Percentiles rank a stretch among this genome's conserved stretches.
phyloP scores from a whole-genome alignment of 2,329 filamentous ascomycete species.

The Botryotinia narcissicola region DNA sequence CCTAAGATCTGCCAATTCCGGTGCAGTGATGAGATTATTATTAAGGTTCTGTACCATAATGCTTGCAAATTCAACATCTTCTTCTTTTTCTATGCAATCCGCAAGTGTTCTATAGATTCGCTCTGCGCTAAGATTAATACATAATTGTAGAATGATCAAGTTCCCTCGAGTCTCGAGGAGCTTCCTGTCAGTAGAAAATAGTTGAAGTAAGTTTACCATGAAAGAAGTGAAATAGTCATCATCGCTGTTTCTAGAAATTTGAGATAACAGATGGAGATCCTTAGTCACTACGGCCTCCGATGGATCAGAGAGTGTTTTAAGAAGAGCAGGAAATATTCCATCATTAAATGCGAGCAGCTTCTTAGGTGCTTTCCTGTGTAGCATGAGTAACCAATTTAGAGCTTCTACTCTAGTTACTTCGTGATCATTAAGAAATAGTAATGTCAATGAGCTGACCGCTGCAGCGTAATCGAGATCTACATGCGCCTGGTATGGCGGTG shows the following conservation, averaged over 20 bases:
- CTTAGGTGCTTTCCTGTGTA: conserved; percentile 89
- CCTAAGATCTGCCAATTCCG: conserved; percentile 84
- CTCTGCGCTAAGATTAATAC: conserved; percentile 87
- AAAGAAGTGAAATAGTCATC: conserved; percentile 98
- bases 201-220: conserved; percentile 92
- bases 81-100: conserved; percentile 95
- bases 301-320: conserved; percentile 94
- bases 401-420: conserved; percentile 93
- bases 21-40: conserved; percentile 97
- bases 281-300: conserved; percentile 94
- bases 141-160: conserved; percentile 92
- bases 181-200: conserved; percentile 92
- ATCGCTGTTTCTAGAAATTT: conserved; percentile 94
- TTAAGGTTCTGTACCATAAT: conserved; percentile 99
- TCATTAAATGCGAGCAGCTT: conserved; percentile 96
- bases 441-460: conserved; percentile 86
- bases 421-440: conserved; percentile 94
- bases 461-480: conserved; percentile 92
- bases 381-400: conserved; percentile 94
- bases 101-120: conserved; percentile 93
- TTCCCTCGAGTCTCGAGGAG: conserved; percentile 91
- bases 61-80: conserved; percentile 96
- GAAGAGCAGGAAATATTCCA: conserved; percentile 89
- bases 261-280: conserved; percentile 87
- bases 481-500: conserved; percentile 47